phyloP scores from a whole-genome alignment of 139 green algal species.

The Coccomyxa sp. region DNA sequence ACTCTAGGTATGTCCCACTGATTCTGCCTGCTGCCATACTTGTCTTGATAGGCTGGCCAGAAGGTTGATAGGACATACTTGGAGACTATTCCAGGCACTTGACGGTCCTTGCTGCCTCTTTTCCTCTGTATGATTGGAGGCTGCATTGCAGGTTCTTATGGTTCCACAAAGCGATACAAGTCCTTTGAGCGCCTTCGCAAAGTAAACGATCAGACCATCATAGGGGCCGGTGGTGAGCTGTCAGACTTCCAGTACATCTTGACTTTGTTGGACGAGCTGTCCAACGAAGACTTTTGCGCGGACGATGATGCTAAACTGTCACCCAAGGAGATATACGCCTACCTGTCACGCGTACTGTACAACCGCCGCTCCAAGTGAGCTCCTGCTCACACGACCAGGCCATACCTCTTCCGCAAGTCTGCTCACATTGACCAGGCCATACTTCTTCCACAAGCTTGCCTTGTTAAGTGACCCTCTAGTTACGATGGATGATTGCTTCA shows the following conservation, averaged over 20 bases:
- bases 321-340: slow-evolving; percentile 79
- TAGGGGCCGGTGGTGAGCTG: slow-evolving; percentile 89
- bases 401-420: not conserved
- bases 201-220: slow-evolving; percentile 66
- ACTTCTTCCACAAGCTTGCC: not conserved
- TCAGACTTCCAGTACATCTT: slow-evolving; percentile 92
- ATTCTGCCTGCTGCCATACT: not conserved
- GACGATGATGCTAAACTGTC: slow-evolving; percentile 83
- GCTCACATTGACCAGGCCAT: not conserved
- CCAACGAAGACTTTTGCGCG: slow-evolving; percentile 79
- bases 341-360: slow-evolving; percentile 95
- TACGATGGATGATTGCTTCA: not conserved
- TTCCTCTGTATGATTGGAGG: not conserved
- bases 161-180: slow-evolving; percentile 98
- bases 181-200: slow-evolving; percentile 73
- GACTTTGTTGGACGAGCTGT: slow-evolving; percentile 86
- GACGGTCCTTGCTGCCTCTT: not conserved
- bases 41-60: not conserved
- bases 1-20: slow-evolving; percentile 64
- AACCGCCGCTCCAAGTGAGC: slow-evolving; percentile 79
- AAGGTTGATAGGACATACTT: not conserved
- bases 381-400: not conserved
- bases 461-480: not conserved
- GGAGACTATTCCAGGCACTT: not conserved
- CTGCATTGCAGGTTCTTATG: slow-evolving; percentile 72